Conservation (phyloP, 768 basidiomycete genomes). For the Paxillus ammoniavirescens region DNA sequence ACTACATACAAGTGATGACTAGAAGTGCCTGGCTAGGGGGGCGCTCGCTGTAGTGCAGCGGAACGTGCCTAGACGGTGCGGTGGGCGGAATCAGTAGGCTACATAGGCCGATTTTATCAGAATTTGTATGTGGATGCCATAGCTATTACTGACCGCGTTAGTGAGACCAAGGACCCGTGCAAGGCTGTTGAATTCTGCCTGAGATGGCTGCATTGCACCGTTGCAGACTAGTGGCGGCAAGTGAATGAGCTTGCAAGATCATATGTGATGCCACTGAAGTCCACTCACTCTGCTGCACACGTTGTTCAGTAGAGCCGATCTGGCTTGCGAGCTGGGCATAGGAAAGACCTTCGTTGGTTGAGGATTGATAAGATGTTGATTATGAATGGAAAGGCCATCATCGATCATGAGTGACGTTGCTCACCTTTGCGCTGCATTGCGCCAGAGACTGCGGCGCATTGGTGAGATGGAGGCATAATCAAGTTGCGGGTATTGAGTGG, state of each 20-base stretch:
- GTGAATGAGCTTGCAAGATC: neutral
- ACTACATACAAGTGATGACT: conserved; percentile 6
- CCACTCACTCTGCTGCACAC: conserved; percentile 53
- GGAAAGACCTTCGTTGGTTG: conserved; percentile 38
- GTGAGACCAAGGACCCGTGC: conserved; percentile 43
- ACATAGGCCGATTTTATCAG: neutral
- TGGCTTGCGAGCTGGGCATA: conserved; percentile 48
- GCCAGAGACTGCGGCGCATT: conserved; percentile 56
- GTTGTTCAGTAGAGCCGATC: conserved; percentile 42
- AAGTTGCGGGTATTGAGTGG: neutral
- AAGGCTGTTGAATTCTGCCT: conserved; percentile 48
- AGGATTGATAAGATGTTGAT: neutral
- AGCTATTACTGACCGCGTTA: conserved; percentile 25
- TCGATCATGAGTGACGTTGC: neutral
- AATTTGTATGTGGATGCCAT: neutral
- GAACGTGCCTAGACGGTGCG: neutral
- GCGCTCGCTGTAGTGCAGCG: neutral
- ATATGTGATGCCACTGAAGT: neutral
- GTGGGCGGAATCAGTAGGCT: neutral
- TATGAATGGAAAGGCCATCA: neutral
- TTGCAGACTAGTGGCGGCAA: conserved; percentile 43
- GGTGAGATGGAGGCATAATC: conserved; percentile 50
- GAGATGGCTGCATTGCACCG: conserved; percentile 41
- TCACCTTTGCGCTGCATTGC: conserved; percentile 53
- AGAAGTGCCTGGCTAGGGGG: conserved; percentile 4